Percentiles rank a stretch among this genome's conserved stretches.
Evolutionary conservation across 2,329 filamentous ascomycete genomes (phyloP).

Genomic region (Trichoderma sp.): DNA sequence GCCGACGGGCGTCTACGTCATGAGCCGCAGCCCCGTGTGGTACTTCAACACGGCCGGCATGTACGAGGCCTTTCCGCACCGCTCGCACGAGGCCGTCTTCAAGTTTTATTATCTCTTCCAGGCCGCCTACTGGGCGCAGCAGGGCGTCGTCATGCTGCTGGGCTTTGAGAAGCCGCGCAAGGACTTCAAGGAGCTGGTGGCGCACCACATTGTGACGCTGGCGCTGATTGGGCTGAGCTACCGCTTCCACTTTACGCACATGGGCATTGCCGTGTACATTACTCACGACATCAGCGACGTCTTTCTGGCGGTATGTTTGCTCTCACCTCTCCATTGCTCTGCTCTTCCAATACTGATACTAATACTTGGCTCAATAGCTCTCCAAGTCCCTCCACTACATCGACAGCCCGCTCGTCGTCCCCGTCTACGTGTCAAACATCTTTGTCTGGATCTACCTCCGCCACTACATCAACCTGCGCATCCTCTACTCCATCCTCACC

Average conservation of each 20-base stretch:
- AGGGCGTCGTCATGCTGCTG: slow-evolving; percentile 80
- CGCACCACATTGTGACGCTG: slow-evolving; percentile 86
- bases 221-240: slow-evolving; percentile 82
- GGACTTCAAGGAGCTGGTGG: slow-evolving; percentile 89
- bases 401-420: slow-evolving; percentile 70
- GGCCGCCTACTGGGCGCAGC: slow-evolving; percentile 91
- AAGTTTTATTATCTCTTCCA: slow-evolving; percentile 95
- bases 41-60: slow-evolving; percentile 89
- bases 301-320: slow-evolving; percentile 70
- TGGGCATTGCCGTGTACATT: slow-evolving; percentile 89
- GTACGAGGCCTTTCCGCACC: slow-evolving; percentile 86
- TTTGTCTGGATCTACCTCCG: slow-evolving; percentile 83
- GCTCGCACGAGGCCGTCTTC: slow-evolving; percentile 74
- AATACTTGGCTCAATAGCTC: too few species aligned
- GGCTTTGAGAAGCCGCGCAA: slow-evolving; percentile 89
- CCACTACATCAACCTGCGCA: slow-evolving; percentile 78
- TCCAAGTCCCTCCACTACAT: slow-evolving; percentile 91
- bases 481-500: slow-evolving; percentile 72
- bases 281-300: slow-evolving; percentile 93
- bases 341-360: too few species aligned
- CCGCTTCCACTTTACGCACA: slow-evolving; percentile 93
- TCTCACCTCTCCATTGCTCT: background rate
- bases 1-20: slow-evolving; percentile 82
- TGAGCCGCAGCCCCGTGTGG: slow-evolving; percentile 84
- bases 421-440: slow-evolving; percentile 83